Evolutionary conservation across 1,284 basidiomycete species (phyloP).

Genomic region (Microbotryum intermedium): DNA sequence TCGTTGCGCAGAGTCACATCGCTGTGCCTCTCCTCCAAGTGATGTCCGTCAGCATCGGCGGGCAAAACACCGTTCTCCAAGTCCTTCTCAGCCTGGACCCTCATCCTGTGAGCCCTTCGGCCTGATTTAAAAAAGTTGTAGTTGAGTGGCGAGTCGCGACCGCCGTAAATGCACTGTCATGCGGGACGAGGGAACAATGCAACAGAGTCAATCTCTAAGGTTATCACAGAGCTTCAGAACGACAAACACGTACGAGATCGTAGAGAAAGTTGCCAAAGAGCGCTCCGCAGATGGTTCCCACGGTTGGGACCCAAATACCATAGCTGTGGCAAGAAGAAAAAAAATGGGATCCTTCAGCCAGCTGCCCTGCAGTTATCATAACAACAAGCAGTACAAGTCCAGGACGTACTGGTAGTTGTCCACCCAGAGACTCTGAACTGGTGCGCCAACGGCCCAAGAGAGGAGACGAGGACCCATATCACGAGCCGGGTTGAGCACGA

Average conservation of each 20-base stretch:
- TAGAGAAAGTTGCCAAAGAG: slow-evolving; percentile 37
- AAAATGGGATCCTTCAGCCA: background rate
- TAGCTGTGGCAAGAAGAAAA: background rate
- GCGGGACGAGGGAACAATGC: too few relatives aligned
- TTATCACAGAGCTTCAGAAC: too few relatives aligned
- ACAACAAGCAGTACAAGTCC: background rate
- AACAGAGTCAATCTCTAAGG: too few relatives aligned
- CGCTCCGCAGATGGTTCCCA: slow-evolving; percentile 35
- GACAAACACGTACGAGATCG: slow-evolving; percentile 30
- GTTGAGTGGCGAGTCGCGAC: too few relatives aligned
- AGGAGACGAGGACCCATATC: slow-evolving; percentile 56
- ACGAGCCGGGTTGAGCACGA: slow-evolving; percentile 56
- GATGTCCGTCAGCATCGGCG: too few relatives aligned
- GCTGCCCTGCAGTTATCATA: background rate
- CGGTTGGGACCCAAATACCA: slow-evolving; percentile 7
- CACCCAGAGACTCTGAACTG: background rate
- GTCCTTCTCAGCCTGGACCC: too few relatives aligned
- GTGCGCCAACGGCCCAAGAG: slow-evolving; percentile 39
- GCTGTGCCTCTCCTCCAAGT: too few relatives aligned
- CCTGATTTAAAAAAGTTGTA: too few relatives aligned
- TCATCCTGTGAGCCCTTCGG: too few relatives aligned
- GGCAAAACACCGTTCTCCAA: too few relatives aligned
- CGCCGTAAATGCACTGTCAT: too few relatives aligned
- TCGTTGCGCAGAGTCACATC: too few relatives aligned
- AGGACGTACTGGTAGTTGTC: slow-evolving; percentile 2